These are phyloP conservation scores for Fusarium phyllophilum DNA, from an alignment of 2,329 filamentous ascomycete species.

Conservation along the genomic window DNA sequence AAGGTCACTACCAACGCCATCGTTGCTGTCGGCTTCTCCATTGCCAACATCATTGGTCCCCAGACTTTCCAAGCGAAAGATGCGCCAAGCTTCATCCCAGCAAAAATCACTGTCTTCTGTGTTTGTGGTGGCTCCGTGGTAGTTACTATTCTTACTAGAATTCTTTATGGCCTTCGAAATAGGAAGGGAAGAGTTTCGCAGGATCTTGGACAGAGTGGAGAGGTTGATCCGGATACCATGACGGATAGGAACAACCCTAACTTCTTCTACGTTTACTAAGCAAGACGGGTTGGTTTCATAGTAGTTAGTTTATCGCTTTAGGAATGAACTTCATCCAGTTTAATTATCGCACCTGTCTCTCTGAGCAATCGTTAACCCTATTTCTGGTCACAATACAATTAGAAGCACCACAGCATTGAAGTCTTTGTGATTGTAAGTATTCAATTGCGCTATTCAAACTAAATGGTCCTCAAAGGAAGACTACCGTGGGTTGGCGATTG, in stretches of 20 bases:
- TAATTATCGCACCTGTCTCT: not conserved
- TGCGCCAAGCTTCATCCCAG: not conserved
- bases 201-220: not conserved
- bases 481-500: accelerated
- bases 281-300: too few species aligned
- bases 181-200: not conserved
- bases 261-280: slow-evolving; percentile 4
- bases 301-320: not conserved
- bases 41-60: slow-evolving; percentile 9
- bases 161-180: not conserved
- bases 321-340: not conserved
- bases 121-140: not conserved
- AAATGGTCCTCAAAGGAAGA: not conserved
- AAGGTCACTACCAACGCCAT: slow-evolving; percentile 13
- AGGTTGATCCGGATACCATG: not conserved
- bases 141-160: not conserved
- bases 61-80: slow-evolving; percentile 2
- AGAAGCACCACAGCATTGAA: too few species aligned
- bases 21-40: not conserved
- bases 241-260: slow-evolving; percentile 12
- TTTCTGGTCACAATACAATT: not conserved
- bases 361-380: too few species aligned
- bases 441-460: not conserved
- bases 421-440: not conserved
- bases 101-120: slow-evolving; percentile 9